Base-by-base conservation (phyloP, 768 basidiomycete genomes). In the Hericium coralloides region DNA sequence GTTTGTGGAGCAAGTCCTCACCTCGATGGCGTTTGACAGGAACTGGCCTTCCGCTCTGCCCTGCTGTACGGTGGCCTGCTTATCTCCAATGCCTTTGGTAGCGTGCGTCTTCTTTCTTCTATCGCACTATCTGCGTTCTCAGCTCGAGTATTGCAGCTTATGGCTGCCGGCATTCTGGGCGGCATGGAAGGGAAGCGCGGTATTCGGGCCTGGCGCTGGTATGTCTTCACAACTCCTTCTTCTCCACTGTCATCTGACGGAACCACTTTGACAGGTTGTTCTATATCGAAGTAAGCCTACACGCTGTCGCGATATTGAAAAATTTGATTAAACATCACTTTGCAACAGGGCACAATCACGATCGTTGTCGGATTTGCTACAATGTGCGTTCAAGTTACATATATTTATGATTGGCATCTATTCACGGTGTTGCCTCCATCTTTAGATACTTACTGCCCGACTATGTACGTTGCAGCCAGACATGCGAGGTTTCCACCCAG, bases 121-220 rank as follows among this genome's bases (percentile, higher is more conserved):
- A 9, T 39, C 31, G 37, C 18, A 0, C 18, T 25, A n/a, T 25
- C 17, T 50, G 12, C 25, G 4, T 22, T n/a, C n/a, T 45, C 10
- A 45, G 17, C 2, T 22, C 22, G 17, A 45, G 12, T 2, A 50
- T 22, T 50, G 10, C 31, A 50, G 81, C 66, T 88, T 7, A 79
- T 89, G 64, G 89, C 86, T 15, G 87, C 87, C n/a, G 87, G 84
- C 12, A 85, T 89, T 55, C 74, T 92, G 15, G 71, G 74, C 1
- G 76, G 74, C 45, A 85, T 89, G 86, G 79, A 90, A 59, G 86
- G 84, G 1, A 75, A 74, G 52, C 71, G 79, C 4, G 87, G 86
- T 1, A 82, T 86, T 43, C 66, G 81, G 26, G 85, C 84, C 10
- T 89, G 87, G 87, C 65, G 83, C 73, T 89, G 82, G 83, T 82